Base-by-base conservation (phyloP, 2,329 filamentous ascomycete species). In the Elsinoe arachidis region DNA sequence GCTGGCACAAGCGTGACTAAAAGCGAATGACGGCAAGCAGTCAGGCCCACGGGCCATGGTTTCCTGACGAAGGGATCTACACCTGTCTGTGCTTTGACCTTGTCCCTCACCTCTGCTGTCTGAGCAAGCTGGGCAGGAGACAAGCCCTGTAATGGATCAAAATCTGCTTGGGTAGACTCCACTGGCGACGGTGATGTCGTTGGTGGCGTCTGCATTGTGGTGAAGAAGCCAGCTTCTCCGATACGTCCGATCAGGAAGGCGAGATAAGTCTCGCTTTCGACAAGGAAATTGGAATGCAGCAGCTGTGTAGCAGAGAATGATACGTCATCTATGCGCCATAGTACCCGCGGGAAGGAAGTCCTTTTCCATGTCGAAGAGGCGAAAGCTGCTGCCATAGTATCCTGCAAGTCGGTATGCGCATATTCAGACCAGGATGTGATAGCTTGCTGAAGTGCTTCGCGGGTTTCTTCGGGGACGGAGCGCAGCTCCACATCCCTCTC, bases 241-340 rank as follows among this genome's bases (percentile, higher is more conserved):
- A 95, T 84, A 49, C 85, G 82, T 1, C 92, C 92, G 5, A 88
- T 82, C 1, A 96, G 80, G 71, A 86, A 95, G 47, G 96, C 85
- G n/a, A 90, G 80, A 56, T 84, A 85, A 64, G 85, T 85, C 70
- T 96, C 91, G 0, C 91, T 86, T 2, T 80, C 80, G 0, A 84
- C 81, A 2, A 99, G 79, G 75, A 95, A 97, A 5, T 81, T 79
- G 61, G 85, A 84, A 59, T 82, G 80, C 2, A 96, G 76, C 60
- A 96, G 86, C 63, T 93, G 87, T 1, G 84, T 82, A 2, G 87
- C 85, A 56, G 96, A 84, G 79, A 92, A 87, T 2, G 84, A 83
- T 10, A 96, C 89, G 65, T 96, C 92, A 67, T 97, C 92, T 21
- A 93, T 90, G 17, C 90, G 84, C 90, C 90, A 96, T 68, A 96